Percentiles rank a stretch among this genome's conserved stretches.
Evolutionary conservation across 495 filamentous ascomycete genomes (phyloP).

Genomic region (Paragyromitra xinjiangensis): DNA sequence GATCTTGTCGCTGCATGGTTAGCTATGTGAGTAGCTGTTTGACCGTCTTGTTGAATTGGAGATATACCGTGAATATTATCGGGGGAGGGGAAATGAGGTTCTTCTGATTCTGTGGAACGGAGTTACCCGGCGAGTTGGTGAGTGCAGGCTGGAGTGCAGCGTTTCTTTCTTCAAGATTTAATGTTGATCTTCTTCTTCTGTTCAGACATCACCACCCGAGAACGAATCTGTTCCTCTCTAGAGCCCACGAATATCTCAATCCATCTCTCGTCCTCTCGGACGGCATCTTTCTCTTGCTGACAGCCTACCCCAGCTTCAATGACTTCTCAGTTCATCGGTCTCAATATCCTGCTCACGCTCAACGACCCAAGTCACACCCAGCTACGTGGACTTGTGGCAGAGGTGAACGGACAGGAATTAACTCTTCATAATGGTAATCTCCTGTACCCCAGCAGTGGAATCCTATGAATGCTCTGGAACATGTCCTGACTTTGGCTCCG

Average conservation of each 20-base stretch:
- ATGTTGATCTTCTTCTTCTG: too few relatives aligned
- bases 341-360: slow-evolving; percentile 79
- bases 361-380: slow-evolving; percentile 70
- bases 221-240: neutral
- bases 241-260: neutral
- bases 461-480: slow-evolving; percentile 22
- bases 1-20: slow-evolving; percentile 49
- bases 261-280: neutral
- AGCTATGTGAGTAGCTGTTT: neutral
- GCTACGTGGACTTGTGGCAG: slow-evolving; percentile 76
- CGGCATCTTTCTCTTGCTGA: neutral
- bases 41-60: neutral
- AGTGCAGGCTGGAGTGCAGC: neutral
- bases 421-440: slow-evolving; percentile 77
- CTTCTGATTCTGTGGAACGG: neutral
- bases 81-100: neutral
- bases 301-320: slow-evolving; percentile 59
- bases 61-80: neutral
- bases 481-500: slow-evolving; percentile 39
- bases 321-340: slow-evolving; percentile 78
- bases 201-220: too few relatives aligned
- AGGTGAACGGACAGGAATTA: slow-evolving; percentile 76
- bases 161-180: too few relatives aligned
- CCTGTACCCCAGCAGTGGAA: neutral
- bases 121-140: neutral